Conservation (phyloP, 225 moss, liverwort and hornwort species). For the Physcomitrellopsis africana region DNA sequence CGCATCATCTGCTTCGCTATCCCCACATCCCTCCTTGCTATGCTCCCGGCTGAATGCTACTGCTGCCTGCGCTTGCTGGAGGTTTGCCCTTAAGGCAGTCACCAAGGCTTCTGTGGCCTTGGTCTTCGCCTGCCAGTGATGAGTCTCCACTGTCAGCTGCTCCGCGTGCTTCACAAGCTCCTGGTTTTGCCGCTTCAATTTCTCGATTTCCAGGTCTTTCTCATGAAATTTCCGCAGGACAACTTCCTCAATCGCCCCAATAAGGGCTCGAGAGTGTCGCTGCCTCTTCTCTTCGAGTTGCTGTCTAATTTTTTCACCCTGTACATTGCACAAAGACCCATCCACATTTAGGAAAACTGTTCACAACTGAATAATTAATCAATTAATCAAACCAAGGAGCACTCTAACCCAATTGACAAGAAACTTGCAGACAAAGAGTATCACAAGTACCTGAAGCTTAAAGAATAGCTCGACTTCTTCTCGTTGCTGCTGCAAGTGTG, state of each 20-base stretch:
- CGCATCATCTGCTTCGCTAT: constrained; percentile 73
- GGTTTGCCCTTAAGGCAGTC: constrained; percentile 43
- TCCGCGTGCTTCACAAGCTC: constrained; percentile 64
- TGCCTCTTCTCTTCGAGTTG: constrained; percentile 65
- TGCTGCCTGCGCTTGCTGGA: constrained; percentile 65
- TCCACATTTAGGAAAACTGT: no score
- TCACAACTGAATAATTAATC: no score
- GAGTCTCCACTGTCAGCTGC: constrained; percentile 51
- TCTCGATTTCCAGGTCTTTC: constrained; percentile 71
- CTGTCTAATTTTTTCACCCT: constrained; percentile 67
- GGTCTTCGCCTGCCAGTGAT: constrained; percentile 55
- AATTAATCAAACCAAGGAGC: neutral
- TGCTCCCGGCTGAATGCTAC: constrained; percentile 63
- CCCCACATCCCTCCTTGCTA: constrained; percentile 72
- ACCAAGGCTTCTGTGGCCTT: constrained; percentile 46
- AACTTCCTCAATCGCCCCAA: constrained; percentile 58
- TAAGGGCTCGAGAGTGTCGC: constrained; percentile 51
- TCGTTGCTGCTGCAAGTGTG: constrained; percentile 28
- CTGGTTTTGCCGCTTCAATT: constrained; percentile 50
- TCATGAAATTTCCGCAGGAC: constrained; percentile 49
- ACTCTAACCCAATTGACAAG: neutral
- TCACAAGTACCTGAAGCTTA: constrained; percentile 23
- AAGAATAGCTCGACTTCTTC: constrained; percentile 30
- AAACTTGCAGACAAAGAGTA: neutral
- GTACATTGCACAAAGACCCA: neutral